Base-by-base conservation (phyloP, 208 protist genomes). In the Trypanosoma melophagium region DNA sequence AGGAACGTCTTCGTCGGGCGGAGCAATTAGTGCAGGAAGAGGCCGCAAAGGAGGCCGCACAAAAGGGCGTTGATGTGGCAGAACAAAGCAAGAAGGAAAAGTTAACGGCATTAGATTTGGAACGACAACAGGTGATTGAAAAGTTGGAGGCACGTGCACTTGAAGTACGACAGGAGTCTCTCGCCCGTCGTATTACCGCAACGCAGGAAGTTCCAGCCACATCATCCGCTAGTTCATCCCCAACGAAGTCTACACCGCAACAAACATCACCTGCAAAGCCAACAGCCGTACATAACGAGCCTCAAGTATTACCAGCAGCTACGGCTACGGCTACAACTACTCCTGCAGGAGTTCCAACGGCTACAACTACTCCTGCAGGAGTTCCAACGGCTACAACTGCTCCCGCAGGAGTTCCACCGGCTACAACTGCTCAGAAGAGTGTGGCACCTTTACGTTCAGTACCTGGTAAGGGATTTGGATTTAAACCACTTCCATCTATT, bases 111-210 rank as follows among this genome's bases (percentile, higher is more conserved):
- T 76, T 89, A 40, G 71, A 90, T 35, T 47, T 79, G 31, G 72
- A 90, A 60, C 86, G 84, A 64, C 70, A 81, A 53, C 60, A 79
- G 45, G 81, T 81, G 19, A 84, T 90, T 50, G 25, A 69, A 40
- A 75, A 80, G 17, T 68, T 94, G 25, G 68, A 78, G 19, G 80
- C 59, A 40, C 47, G 75, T 58, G 83, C 81, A 35, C 58, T 91
- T 3, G 63, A 68, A 31, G 79, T 79, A 19, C 79, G 73, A 3
- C 60, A 82, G 59, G 78, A 82, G 25, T 79, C 77, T 13, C 71
- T 84, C 50, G 38, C 76, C 54, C 63, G 76, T 16, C 75, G 75
- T 42, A 38, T 87, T 52, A 66, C 45, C 9, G 70, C 75, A 52
- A 64, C 61, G n/a, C 22, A 64, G 49, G 49, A 62, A 13, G 50